These are phyloP conservation scores for Trichoderma citrinoviride DNA, from an alignment of 2,329 filamentous ascomycete species.

Conservation along the genomic window DNA sequence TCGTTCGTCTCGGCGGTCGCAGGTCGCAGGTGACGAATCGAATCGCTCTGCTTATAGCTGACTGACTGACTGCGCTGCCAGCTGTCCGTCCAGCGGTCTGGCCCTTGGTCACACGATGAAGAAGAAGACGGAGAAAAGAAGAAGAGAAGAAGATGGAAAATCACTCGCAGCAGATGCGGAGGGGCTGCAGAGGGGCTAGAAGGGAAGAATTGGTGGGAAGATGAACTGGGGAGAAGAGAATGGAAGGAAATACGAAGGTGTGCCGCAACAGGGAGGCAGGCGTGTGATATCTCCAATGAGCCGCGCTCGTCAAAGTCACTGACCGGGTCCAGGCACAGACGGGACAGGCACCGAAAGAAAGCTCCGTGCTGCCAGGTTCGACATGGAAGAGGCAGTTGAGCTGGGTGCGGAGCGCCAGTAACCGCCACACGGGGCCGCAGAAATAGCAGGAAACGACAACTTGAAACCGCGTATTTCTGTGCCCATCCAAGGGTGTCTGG, in stretches of 20 bases:
- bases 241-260: constrained; percentile 20
- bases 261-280: constrained; percentile 17
- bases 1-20: neutral
- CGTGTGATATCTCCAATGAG: constrained; percentile 1
- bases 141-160: neutral
- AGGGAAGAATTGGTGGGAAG: neutral
- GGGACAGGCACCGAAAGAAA: neutral
- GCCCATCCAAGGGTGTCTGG: constrained; percentile 6
- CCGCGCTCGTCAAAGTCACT: constrained; percentile 18
- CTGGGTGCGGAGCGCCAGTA: constrained; percentile 6
- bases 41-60: constrained; percentile 1
- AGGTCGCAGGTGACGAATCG: constrained; percentile 5
- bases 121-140: neutral
- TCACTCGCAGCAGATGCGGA: neutral
- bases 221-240: neutral
- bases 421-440: constrained; percentile 9
- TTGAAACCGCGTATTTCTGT: constrained; percentile 20
- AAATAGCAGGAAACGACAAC: neutral
- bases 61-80: neutral
- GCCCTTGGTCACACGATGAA: neutral
- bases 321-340: neutral
- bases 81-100: constrained; percentile 9
- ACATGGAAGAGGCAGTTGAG: neutral
- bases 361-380: too few relatives aligned
- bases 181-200: constrained; percentile 5